Base-by-base conservation (phyloP, 1,284 basidiomycete genomes). In the Cryptococcus sp. region DNA sequence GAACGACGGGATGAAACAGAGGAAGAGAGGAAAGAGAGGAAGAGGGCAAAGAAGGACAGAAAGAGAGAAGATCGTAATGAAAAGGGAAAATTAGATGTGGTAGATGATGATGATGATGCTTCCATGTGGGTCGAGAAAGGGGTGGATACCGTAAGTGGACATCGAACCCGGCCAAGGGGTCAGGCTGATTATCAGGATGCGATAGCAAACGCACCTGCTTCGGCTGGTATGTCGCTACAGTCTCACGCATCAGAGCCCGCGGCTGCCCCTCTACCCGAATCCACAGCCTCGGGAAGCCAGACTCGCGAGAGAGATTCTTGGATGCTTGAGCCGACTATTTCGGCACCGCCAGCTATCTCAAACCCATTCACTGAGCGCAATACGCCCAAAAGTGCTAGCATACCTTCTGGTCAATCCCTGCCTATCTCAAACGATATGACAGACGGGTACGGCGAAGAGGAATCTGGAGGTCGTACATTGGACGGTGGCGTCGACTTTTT, bases 121-220 rank as follows among this genome's bases (percentile, higher is more conserved):
- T 84, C 83, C 48, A 82, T 88, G 78, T 91, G 90, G 89, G 81
- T 87, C 34, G 88, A 91, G 75, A 90, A 89, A 78, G 87, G 88
- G 61, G 83, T 90, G 43, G 85, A 86, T 65, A 85, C 85, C 63
- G 88, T 88, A 64, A 64, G 82, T 77, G 14, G 22, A 36, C 45
- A 25, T 19, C 25, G 40, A 4, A 36, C 28, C 25, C 45, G 14
- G 13, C 49, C n/a, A 51, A 19, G 23, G 23, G 7, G 23, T 34
- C 50, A 32, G 16, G 14, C 36, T 48, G 22, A 23, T 11, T 13
- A 7, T 5, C 39, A 63, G 62, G 53, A 62, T n/a, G 61, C 67
- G 21, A 51, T 60, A 11, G 56, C 70, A 2, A 59, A 56, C 36
- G 91, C 93, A 51, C 89, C 90, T n/a, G 87, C 86, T 0, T 79